A percentile compares a stretch with the other conserved stretches of the same genome.
Evolutionary conservation across 257 asterid genomes (phyloP).

Genomic region (Salvia splendens): DNA sequence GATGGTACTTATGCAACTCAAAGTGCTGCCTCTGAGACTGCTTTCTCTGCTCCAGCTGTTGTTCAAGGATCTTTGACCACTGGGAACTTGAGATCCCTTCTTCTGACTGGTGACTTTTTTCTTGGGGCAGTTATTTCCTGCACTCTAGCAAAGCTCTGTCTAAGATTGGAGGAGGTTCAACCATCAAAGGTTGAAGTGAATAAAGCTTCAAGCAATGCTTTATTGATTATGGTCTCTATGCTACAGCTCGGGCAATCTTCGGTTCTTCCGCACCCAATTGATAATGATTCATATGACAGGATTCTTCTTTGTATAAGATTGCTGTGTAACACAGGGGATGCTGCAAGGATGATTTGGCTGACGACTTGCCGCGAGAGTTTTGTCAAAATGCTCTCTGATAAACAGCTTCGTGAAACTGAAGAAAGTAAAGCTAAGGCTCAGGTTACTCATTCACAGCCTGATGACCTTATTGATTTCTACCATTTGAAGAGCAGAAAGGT

Average conservation of each 20-base stretch:
- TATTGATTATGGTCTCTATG: slow-evolving; percentile 82
- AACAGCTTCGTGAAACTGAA: slow-evolving; percentile 88
- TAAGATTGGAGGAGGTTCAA: slow-evolving; percentile 93
- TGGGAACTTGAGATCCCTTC: slow-evolving; percentile 87
- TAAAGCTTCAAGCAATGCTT: slow-evolving; percentile 60
- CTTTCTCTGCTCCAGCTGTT: slow-evolving; percentile 73
- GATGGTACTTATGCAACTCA: slow-evolving; percentile 98
- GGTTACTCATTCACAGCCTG: slow-evolving; percentile 79
- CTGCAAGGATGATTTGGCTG: slow-evolving; percentile 79
- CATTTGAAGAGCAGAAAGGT: slow-evolving; percentile 97
- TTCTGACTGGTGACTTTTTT: slow-evolving; percentile 87
- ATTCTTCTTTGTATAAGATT: slow-evolving; percentile 78
- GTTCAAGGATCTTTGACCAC: slow-evolving; percentile 69
- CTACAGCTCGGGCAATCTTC: slow-evolving; percentile 91
- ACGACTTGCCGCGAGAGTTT: slow-evolving; percentile 89
- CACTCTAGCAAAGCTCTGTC: slow-evolving; percentile 76
- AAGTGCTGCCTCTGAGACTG: slow-evolving; percentile 98
- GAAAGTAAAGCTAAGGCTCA: slow-evolving; percentile 88
- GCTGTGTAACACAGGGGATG: slow-evolving; percentile 72
- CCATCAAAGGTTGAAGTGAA: slow-evolving; percentile 75
- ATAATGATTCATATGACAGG: slow-evolving; percentile 83
- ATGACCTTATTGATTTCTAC: slow-evolving; percentile 92
- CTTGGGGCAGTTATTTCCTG: slow-evolving; percentile 89
- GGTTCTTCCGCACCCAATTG: slow-evolving; percentile 93
- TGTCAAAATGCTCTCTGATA: slow-evolving; percentile 90